A percentile compares a stretch with the other conserved stretches of the same genome.
phyloP scores from a whole-genome alignment of 257 asterid genomes.

The Solanum corneliomulleri region DNA sequence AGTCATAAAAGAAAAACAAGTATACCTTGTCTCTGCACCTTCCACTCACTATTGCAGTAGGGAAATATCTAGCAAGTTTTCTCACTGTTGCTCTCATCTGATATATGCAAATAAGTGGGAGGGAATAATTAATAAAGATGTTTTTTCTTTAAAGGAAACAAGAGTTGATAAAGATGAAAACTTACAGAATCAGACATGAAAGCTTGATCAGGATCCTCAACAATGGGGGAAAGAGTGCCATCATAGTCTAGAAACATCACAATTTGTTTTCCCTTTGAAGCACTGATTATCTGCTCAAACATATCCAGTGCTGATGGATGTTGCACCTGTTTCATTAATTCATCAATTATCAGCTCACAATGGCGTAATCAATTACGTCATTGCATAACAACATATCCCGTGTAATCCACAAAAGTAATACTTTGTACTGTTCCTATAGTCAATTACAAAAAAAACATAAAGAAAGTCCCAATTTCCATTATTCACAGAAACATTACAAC shows the following conservation, averaged over 20 bases:
- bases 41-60: constrained; percentile 84
- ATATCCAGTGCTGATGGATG: constrained; percentile 80
- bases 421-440: no score
- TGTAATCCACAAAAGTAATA: no score
- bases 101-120: not conserved
- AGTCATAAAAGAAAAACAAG: not conserved
- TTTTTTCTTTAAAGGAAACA: not conserved
- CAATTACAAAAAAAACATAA: no score
- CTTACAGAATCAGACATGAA: constrained; percentile 76
- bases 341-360: not conserved
- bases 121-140: not conserved
- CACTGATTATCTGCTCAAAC: constrained; percentile 69
- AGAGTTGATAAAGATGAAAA: not conserved
- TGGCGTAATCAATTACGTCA: not conserved
- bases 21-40: constrained; percentile 80
- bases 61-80: constrained; percentile 57
- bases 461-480: not conserved
- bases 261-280: constrained; percentile 81
- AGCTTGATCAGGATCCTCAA: constrained; percentile 90
- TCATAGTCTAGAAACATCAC: constrained; percentile 90
- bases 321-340: constrained; percentile 30
- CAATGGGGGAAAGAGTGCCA: constrained; percentile 94
- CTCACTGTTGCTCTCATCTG: constrained; percentile 85
- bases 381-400: not conserved
- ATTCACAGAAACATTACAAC: not conserved